Evolutionary conservation across 441 rosid genomes (phyloP), one percentile per base, ranked within the genome.

Genomic region (Populus hybrid): DNA sequence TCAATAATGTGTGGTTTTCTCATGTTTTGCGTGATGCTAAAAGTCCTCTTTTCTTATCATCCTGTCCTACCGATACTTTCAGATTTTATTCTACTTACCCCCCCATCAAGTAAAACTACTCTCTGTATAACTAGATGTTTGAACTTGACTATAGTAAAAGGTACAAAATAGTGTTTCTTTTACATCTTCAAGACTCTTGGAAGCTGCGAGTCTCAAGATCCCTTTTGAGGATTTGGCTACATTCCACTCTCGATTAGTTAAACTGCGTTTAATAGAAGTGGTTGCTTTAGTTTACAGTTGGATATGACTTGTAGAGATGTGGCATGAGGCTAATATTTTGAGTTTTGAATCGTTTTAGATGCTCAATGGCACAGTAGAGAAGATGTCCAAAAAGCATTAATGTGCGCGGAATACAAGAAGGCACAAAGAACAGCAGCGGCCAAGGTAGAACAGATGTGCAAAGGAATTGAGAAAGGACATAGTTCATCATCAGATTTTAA

Each of bases 361-460:
- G 98, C 99, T 28, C 83, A 81, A 76, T 95, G 99, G 99, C 91
- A 89, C 86, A 76, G 88, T 65, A 88, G 97, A 87, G 95, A 92
- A 80, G 97, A 90, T 34, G 90, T 95, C 76, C 87, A 76, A 81
- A 91, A 86, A 81, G 98, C 97, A 30, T 69, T 95, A 82, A 28
- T 80, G 26, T 72, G 86, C 73, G 93, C 97, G 2, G 98, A 93
- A 71, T 93, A 93, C 86, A 83, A 84, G 82, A 92, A 93, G 76
- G 97, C 97, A 8, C 99, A 90, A 80, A 86, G 81, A 85, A 84
- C 93, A 74, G 90, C 97, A 24, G 97, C 97, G 19, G 85, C 87
- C 24, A 93, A 88, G 83, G 89, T 95, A 75, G 89, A 85, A 34
- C 95, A 87, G 79, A 94, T 94, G 80, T 94, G 97, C 89, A 91